These are phyloP conservation scores for Aegilops longissima DNA, from an alignment of 176 grass and related monocot genomes.

Conservation along the genomic window DNA sequence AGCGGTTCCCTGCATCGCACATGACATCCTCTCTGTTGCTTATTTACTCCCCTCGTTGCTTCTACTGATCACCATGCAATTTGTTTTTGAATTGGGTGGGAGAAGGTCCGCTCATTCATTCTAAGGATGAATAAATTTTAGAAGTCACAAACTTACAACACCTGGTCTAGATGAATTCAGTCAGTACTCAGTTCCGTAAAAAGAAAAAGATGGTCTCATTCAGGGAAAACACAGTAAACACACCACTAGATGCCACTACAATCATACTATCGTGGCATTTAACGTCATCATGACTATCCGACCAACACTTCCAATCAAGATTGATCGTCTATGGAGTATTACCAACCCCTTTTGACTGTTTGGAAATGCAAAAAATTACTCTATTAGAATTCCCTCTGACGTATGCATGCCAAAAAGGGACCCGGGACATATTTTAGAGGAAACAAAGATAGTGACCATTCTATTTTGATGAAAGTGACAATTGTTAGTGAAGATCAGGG, in stretches of 20 bases:
- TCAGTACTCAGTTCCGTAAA: no score
- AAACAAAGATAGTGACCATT: not conserved
- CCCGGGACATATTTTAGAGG: not conserved
- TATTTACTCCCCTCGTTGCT: slow-evolving; percentile 1
- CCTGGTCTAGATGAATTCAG: not conserved
- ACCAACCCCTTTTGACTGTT: not conserved
- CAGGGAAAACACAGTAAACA: not conserved
- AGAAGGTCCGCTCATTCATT: not conserved
- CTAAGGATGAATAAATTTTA: not conserved
- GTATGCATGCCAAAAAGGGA: not conserved
- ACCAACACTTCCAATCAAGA: not conserved
- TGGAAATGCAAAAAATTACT: not conserved
- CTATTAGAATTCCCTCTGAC: not conserved
- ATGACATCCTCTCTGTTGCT: slow-evolving; percentile 6
- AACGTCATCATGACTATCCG: not conserved
- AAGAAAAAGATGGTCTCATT: no score
- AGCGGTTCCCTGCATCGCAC: not conserved
- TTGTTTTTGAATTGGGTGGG: not conserved
- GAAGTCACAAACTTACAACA: not conserved
- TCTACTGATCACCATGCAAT: not conserved
- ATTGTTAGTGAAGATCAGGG: not conserved
- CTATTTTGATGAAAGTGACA: not conserved
- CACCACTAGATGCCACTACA: not conserved
- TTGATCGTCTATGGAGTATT: not conserved
- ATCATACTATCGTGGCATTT: no score